Evolutionary conservation across 2,329 filamentous ascomycete species (phyloP), one percentile per base, ranked within the genome.

Genomic region (Pseudogymnoascus sp.): DNA sequence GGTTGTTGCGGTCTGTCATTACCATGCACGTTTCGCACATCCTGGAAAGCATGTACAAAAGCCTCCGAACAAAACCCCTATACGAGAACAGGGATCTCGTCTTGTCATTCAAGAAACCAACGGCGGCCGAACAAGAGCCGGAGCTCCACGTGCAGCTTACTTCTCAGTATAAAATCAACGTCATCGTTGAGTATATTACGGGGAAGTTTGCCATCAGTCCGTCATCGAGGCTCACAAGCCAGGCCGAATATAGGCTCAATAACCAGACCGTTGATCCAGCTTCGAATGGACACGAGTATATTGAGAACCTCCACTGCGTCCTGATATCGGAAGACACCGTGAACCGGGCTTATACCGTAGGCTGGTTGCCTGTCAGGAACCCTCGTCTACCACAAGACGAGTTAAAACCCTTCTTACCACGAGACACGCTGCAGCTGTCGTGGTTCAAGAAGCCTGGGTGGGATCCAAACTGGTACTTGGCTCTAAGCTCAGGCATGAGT

Each of bases 361-460:
- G 87, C 28, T 95, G 90, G 90, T 77, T 74, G 31, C 42, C 7
- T 64, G 67, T 43, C 68, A 79, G 81, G 69, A 74, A 75, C 23
- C 79, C 82, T 11, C 73, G 72, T 53, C 60, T 86, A 59, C 76
- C 77, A 65, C 62, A 73, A 66, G 80, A 88, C 74, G 79, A 85
- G 69, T 71, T 86, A 59, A 84, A 86, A 65, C 81, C 81, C 62
- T 78, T 84, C 18, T 38, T 89, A 66, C 83, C 85, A 11, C 80
- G 84, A 40, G 84, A 88, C 61, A 79, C 85, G 61, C 81, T 86
- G 65, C 85, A 87, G 63, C 79, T 84, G 37, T 78, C 86, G 14
- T 89, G 92, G 77, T 87, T 96, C 66, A 84, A 82, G 69, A 87
- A 86, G 69, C 79, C 79, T 64, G 85, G 84, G n/a, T 96, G 93